A percentile compares a stretch with the other conserved stretches of the same genome.
These are phyloP conservation scores for Geotrichum australiense DNA, from an alignment of 1,139 yeast genomes.

Conservation along the genomic window DNA sequence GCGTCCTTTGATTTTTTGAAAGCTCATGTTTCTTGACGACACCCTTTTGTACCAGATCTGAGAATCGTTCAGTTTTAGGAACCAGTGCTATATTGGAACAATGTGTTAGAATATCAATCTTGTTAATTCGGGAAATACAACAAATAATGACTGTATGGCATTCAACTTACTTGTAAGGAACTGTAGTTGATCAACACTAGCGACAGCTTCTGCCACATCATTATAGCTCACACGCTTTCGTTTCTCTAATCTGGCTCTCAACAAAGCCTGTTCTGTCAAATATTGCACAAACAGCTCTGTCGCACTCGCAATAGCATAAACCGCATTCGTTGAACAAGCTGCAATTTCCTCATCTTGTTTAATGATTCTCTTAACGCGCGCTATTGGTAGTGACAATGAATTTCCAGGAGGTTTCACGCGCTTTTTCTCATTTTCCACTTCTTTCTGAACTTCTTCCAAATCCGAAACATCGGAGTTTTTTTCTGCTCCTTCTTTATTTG, in stretches of 20 bases:
- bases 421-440: conserved; percentile 1
- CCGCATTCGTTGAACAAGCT: conserved; percentile 71
- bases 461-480: not conserved
- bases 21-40: conserved; percentile 15
- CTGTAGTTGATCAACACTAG: conserved; percentile 55
- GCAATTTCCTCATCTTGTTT: conserved; percentile 79
- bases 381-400: conserved; percentile 49
- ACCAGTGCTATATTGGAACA: conserved; percentile 10
- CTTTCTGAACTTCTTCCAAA: not conserved
- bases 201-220: conserved; percentile 70
- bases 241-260: conserved; percentile 60
- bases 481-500: not conserved
- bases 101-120: not conserved
- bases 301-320: conserved; percentile 78
- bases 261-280: conserved; percentile 70
- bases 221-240: conserved; percentile 65
- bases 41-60: conserved; percentile 12
- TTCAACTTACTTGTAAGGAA: conserved; percentile 41
- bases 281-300: conserved; percentile 79
- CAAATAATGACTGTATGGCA: no score
- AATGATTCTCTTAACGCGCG: conserved; percentile 76
- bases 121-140: not conserved
- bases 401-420: conserved; percentile 9
- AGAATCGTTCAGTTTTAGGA: conserved; percentile 16
- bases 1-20: conserved; percentile 13